Evolutionary conservation across 192 early-diverging fungal species (phyloP), one percentile per base, ranked within the genome.

Genomic region (Mortierella alpina): DNA sequence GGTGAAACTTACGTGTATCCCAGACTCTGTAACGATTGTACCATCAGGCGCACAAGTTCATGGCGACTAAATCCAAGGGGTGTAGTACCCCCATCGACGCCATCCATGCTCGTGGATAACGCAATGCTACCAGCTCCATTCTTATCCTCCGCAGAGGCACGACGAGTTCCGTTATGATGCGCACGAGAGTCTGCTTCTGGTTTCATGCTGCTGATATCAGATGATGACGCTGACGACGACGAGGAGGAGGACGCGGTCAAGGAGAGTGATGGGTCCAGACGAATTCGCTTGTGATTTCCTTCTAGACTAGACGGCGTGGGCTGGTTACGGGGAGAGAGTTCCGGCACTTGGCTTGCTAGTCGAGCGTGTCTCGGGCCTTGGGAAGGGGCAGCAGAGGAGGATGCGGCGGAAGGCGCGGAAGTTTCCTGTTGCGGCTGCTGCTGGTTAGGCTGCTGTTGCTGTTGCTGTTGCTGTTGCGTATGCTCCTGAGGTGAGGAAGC

Each of bases 31-130:
- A 98, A 84, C 63, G 94, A 90, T 83, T 99, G 97, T 20, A 96
- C 78, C 73, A 99, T 92, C 13, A 99, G 83, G 40, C 96, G 90
- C 41, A 97, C 93, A 6, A 97, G 85, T 74, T 99, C 96, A 51
- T 92, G 82, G 15, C 77, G 77, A 39, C 47, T 72, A 59, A 80
- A 72, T 62, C 77, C 77, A 13, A 41, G 62, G 15, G 77, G 77
- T 5, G 77, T 68, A 0, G 44, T 53, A n/a, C 9, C 50, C 14
- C 54, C 22, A 14, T 79, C 61, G 4, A 62, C 9, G 44, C 63
- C 63, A 17, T 79, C 58, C 18, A 79, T 39, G 15, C 47, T 39
- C 69, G 67, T 66, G 1, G 52, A 62, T n/a, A 59, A 59, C 4
- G 73, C 40, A 11, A 44, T 7, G 40, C 58, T 8, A 22, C 56